Evolutionary conservation across 164 flowering plant species (phyloP).

Genomic region (Vitis cinerea): DNA sequence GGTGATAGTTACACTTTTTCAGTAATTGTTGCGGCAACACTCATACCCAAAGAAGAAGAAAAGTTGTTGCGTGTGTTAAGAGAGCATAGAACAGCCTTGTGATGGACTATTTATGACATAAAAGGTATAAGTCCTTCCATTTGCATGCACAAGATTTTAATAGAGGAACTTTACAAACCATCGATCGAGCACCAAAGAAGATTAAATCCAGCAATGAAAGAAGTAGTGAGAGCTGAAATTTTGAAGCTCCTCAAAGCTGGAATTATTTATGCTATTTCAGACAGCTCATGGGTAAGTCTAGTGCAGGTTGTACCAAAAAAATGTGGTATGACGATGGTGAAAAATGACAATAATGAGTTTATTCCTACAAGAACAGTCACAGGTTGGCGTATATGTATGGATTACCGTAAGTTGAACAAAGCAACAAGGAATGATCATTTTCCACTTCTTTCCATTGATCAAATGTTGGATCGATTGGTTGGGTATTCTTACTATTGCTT

Average conservation of each 20-base stretch:
- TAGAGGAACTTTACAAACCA: neutral
- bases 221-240: no score
- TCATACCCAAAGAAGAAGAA: neutral
- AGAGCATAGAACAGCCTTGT: neutral
- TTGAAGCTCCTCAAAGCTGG: no score
- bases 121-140: neutral
- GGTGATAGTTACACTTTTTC: no score
- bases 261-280: no score
- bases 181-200: neutral
- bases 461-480: no score
- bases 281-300: neutral
- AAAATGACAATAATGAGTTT: neutral
- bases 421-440: neutral
- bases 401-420: no score
- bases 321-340: neutral
- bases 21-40: no score
- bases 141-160: neutral
- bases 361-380: no score
- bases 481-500: no score
- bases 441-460: neutral
- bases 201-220: neutral
- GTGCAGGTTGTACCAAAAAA: neutral
- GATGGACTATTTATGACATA: neutral
- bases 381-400: neutral
- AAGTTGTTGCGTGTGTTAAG: no score